Conservation (phyloP, 805 yeast species). For the Pichia kluyveri region DNA sequence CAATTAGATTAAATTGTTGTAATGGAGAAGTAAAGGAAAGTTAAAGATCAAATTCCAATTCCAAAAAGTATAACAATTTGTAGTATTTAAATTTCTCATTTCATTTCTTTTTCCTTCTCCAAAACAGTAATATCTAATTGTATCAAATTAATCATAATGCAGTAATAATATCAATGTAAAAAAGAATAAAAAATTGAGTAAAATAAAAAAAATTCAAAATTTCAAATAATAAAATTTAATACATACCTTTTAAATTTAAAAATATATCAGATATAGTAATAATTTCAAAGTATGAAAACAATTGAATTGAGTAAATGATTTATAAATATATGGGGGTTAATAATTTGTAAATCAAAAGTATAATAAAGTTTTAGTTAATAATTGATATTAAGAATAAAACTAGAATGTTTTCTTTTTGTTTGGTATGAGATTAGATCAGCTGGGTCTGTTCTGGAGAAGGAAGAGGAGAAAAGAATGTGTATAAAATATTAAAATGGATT, state of each 20-base stretch:
- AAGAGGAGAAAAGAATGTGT: conserved; percentile 7
- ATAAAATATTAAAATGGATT: conserved; percentile 3
- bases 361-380: not conserved
- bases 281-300: not conserved
- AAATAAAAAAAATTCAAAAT: not conserved
- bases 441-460: conserved; percentile 16
- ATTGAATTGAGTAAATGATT: not conserved
- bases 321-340: not conserved
- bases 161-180: not conserved
- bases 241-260: not conserved
- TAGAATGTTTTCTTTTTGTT: not conserved
- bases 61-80: not conserved
- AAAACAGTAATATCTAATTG: not conserved
- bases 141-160: not conserved
- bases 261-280: not conserved
- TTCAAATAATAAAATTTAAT: not conserved
- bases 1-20: not conserved
- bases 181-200: not conserved
- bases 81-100: no score
- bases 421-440: conserved; percentile 8
- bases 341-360: not conserved
- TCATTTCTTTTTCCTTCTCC: conserved; percentile 2
- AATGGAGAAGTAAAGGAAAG: not conserved
- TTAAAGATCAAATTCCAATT: not conserved
- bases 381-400: not conserved